These are phyloP conservation scores for Excoecaria agallocha DNA, from an alignment of 345 rosid genomes.

Conservation along the genomic window DNA sequence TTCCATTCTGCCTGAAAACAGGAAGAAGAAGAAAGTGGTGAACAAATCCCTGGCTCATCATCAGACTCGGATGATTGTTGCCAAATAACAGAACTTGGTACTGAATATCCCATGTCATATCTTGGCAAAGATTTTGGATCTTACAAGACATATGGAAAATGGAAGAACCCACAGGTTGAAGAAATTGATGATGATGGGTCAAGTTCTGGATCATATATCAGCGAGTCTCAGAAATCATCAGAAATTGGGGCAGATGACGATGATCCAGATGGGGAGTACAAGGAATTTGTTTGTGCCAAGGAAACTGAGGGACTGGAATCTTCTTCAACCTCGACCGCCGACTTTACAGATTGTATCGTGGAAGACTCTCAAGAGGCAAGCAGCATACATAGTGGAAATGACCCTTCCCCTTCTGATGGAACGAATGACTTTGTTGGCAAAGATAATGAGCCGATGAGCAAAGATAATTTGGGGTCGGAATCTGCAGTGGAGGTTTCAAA, in stretches of 20 bases:
- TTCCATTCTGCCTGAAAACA: constrained; percentile 23
- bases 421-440: background rate
- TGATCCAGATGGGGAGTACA: constrained; percentile 6
- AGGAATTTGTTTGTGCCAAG: constrained; percentile 8
- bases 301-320: background rate
- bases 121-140: background rate
- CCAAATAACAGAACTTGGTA: constrained; percentile 2
- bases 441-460: background rate
- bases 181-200: constrained; percentile 27
- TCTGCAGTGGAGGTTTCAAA: constrained; percentile 11
- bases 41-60: constrained; percentile 27
- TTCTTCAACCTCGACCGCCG: constrained; percentile 15
- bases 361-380: constrained; percentile 31
- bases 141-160: constrained; percentile 15
- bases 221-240: constrained; percentile 25
- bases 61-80: constrained; percentile 23
- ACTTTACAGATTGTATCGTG: constrained; percentile 16
- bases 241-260: constrained; percentile 19
- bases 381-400: constrained; percentile 6
- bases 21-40: constrained; percentile 49
- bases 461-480: constrained; percentile 7
- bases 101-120: constrained; percentile 15
- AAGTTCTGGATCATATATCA: constrained; percentile 20
- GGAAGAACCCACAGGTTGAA: constrained; percentile 18
- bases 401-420: background rate